A percentile compares a stretch with the other conserved stretches of the same genome.
Conservation (phyloP, 345 rosid genomes). For the Lenwebbia sp. region DNA sequence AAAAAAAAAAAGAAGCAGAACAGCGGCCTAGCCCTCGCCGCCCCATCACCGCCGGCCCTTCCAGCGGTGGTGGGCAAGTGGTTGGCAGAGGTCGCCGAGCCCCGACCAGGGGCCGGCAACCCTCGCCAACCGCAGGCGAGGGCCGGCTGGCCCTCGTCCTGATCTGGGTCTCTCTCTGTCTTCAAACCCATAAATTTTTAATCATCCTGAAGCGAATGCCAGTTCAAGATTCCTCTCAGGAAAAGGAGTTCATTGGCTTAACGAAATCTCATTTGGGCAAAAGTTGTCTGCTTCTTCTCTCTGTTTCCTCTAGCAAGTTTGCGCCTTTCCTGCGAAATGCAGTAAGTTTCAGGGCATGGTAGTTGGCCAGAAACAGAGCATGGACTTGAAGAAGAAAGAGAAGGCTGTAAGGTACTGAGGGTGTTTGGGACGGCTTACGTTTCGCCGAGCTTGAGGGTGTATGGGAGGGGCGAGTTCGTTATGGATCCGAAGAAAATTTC, state of each 20-base stretch:
- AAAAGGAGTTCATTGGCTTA: background rate
- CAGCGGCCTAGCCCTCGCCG: too few species aligned
- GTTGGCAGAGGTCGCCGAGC: too few species aligned
- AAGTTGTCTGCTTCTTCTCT: background rate
- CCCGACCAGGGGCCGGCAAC: too few species aligned
- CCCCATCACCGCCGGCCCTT: too few species aligned
- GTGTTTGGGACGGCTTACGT: slow-evolving; percentile 50
- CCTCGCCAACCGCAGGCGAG: too few species aligned
- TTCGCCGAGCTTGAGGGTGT: slow-evolving; percentile 61
- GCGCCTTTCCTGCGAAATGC: background rate
- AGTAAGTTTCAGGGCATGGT: background rate
- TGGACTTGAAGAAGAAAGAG: slow-evolving; percentile 14
- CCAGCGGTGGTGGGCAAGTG: too few species aligned
- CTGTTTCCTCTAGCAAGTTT: background rate
- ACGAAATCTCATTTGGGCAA: background rate
- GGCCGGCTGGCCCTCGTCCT: too few species aligned
- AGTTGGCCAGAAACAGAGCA: background rate
- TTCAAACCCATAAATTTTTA: background rate
- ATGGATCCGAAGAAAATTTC: slow-evolving; percentile 59
- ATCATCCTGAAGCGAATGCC: background rate
- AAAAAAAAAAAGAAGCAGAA: too few species aligned
- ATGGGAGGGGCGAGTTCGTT: slow-evolving; percentile 80
- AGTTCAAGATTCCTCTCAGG: background rate
- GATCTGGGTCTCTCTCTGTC: background rate
- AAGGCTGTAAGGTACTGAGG: slow-evolving; percentile 43